Evolutionary conservation across 805 yeast species (phyloP).

Genomic region (Saccharomycopsis fermentans): DNA sequence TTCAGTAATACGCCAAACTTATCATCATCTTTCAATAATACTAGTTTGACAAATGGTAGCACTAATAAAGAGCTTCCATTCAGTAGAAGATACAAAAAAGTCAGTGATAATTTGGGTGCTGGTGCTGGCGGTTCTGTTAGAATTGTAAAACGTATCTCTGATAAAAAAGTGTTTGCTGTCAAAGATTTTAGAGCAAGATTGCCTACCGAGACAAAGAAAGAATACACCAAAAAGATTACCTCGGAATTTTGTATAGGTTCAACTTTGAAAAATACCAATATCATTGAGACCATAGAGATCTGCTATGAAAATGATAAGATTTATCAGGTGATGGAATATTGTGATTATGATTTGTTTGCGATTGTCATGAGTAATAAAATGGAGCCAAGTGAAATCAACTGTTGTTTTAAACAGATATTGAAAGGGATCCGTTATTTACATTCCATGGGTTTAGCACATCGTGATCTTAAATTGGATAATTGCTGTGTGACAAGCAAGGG

Average conservation of each 20-base stretch:
- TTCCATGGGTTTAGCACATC: slow-evolving; percentile 76
- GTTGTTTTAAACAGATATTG: slow-evolving; percentile 82
- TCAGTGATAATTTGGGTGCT: slow-evolving; percentile 82
- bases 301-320: slow-evolving; percentile 81
- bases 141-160: slow-evolving; percentile 56
- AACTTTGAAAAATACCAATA: slow-evolving; percentile 79
- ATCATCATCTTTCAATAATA: background rate
- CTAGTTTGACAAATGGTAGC: slow-evolving; percentile 3
- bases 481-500: slow-evolving; percentile 81
- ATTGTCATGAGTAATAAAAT: slow-evolving; percentile 90
- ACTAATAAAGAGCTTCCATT: slow-evolving; percentile 36
- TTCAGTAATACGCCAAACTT: slow-evolving; percentile 1
- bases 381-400: slow-evolving; percentile 67
- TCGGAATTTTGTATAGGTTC: slow-evolving; percentile 93
- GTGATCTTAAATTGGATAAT: slow-evolving; percentile 86
- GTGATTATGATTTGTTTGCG: slow-evolving; percentile 87
- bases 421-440: slow-evolving; percentile 78
- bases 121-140: slow-evolving; percentile 94
- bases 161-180: slow-evolving; percentile 73
- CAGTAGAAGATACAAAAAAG: slow-evolving; percentile 66
- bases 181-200: slow-evolving; percentile 81
- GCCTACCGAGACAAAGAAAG: slow-evolving; percentile 65
- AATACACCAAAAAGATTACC: slow-evolving; percentile 84
- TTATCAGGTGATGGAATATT: slow-evolving; percentile 89
- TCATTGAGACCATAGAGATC: slow-evolving; percentile 84